Percentiles rank a stretch among this genome's conserved stretches.
Conservation (phyloP, 257 asterid genomes). For the Cynanchum wilfordii region DNA sequence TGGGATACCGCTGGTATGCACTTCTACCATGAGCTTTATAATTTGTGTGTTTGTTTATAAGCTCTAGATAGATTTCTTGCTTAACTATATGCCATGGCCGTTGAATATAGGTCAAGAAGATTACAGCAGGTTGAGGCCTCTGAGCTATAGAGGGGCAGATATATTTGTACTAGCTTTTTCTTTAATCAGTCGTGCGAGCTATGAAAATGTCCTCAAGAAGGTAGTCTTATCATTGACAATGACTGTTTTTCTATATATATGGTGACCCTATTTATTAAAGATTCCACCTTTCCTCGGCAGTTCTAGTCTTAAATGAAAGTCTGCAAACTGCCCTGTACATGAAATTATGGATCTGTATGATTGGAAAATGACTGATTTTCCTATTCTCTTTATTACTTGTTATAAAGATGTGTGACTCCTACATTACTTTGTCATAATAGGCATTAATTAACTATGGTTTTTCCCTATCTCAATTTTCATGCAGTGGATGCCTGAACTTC, state of each 20-base stretch:
- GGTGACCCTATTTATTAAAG: neutral
- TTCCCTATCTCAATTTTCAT: slow-evolving; percentile 21
- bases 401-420: neutral
- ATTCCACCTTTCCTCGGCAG: neutral
- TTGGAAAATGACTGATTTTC: neutral
- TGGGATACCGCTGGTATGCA: slow-evolving; percentile 91
- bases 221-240: slow-evolving; percentile 22
- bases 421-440: neutral
- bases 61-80: neutral
- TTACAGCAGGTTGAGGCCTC: slow-evolving; percentile 94
- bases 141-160: slow-evolving; percentile 95
- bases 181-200: slow-evolving; percentile 89
- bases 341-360: neutral
- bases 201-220: slow-evolving; percentile 93
- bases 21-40: slow-evolving; percentile 4
- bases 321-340: neutral
- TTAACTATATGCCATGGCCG: slow-evolving; percentile 10
- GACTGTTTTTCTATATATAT: slow-evolving; percentile 4
- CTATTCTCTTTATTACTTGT: neutral
- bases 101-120: slow-evolving; percentile 71
- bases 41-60: neutral
- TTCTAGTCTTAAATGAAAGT: slow-evolving; percentile 13
- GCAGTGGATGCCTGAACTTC: slow-evolving; percentile 99
- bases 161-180: slow-evolving; percentile 86
- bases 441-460: neutral